These are phyloP conservation scores for Magnolia sinica DNA, from an alignment of 164 flowering plant genomes.

Conservation along the genomic window DNA sequence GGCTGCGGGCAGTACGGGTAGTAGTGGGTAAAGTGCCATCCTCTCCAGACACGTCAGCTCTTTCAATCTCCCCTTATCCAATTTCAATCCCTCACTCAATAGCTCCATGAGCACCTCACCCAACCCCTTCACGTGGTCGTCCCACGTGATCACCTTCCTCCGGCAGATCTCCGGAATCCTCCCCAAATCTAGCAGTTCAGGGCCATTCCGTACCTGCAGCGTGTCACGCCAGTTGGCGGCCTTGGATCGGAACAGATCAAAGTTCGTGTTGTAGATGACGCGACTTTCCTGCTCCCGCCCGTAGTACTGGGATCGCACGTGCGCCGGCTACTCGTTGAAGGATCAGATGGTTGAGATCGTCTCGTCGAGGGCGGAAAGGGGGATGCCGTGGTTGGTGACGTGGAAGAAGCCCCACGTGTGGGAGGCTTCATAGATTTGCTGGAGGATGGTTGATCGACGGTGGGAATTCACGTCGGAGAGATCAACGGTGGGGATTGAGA, in stretches of 20 bases:
- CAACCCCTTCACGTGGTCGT: constrained; percentile 19
- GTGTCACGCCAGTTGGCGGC: constrained; percentile 32
- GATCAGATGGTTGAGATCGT: constrained; percentile 2
- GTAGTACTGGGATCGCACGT: constrained; percentile 5
- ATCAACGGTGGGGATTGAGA: constrained; percentile 24
- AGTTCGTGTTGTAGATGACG: constrained; percentile 14
- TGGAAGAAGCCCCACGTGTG: constrained; percentile 28
- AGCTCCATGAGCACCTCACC: constrained; percentile 45
- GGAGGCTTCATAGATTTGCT: constrained; percentile 21
- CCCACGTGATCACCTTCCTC: constrained; percentile 41
- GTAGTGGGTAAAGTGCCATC: constrained; percentile 41
- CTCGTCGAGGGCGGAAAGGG: constrained; percentile 8
- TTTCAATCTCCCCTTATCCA: constrained; percentile 33
- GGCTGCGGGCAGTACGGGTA: constrained; percentile 76
- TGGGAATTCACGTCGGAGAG: constrained; percentile 7
- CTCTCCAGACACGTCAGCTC: constrained; percentile 37
- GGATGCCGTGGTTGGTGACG: constrained; percentile 25
- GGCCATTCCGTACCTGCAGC: constrained; percentile 14
- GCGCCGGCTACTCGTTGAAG: constrained; percentile 12
- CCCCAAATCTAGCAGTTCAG: not conserved
- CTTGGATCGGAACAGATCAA: constrained; percentile 20
- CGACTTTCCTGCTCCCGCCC: not conserved
- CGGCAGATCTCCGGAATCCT: constrained; percentile 21
- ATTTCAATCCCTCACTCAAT: constrained; percentile 57
- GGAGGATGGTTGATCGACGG: constrained; percentile 6